Evolutionary conservation across 164 flowering plant genomes (phyloP), one percentile per base, ranked within the genome.

Genomic region (Annona cherimola): DNA sequence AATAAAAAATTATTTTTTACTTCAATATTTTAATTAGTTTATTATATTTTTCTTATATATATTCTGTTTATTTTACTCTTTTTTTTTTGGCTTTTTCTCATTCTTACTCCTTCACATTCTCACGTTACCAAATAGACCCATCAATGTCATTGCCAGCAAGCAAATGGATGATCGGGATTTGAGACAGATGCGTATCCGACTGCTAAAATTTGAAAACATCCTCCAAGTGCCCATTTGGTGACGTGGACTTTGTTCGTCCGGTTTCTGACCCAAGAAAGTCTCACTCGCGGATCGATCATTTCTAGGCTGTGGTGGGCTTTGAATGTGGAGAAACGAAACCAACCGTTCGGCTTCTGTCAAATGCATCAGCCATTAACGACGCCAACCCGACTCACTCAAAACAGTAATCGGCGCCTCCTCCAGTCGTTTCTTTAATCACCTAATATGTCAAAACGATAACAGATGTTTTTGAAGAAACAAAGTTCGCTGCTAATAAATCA

Each of bases 311-410:
- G 3, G 12, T 55, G 12, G 18, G n/a, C n/a, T 2, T 57, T 8
- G 40, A 62, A 20, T 62, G 26, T 62, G 20, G 6, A 14, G 43
- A 42, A 8, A 40, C 9, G 14, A n/a, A 64, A 64, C 67, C 4
- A 45, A 67, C 95, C 81, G 67, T 45, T 57, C 90, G 79, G 70
- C 76, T 79, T 50, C 88, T 81, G 5, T 1, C 50, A 64, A 87
- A 84, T 14, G 98, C 96, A 6, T 89, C 90, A 2, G 68, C 69
- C 91, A 90, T 83, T 4, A 83, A 12, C 2, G 92, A 86, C 2
- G 88, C 84, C 71, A 83, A 73, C 9, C 97, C 97, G 55, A 92
- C 69, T 72, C 96, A 92, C 75, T 90, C 96, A 42, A 92, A 92
- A 80, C 87, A 84, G 61, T 87, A 90, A 68, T 92, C 98, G 7